A percentile compares a stretch with the other conserved stretches of the same genome.
phyloP scores from a whole-genome alignment of 2,329 filamentous ascomycete species.

The Sporothrix dimorphospora region DNA sequence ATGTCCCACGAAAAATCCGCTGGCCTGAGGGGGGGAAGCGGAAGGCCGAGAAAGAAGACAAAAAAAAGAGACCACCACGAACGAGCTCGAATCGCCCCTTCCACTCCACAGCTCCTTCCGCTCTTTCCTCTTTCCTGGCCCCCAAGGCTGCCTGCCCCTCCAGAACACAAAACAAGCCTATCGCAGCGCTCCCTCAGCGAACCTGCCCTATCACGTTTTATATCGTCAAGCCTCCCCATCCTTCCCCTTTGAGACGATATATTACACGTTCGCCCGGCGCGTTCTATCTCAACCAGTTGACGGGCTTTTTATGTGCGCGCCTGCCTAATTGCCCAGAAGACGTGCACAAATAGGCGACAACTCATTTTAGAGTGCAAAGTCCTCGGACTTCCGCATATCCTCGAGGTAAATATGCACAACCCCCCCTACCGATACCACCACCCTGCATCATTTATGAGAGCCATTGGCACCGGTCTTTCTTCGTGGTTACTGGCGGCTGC shows the following conservation, averaged over 20 bases:
- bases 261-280: not conserved
- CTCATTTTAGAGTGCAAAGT: not conserved
- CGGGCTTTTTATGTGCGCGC: not conserved
- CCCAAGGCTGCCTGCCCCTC: slow-evolving; percentile 7
- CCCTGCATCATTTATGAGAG: not conserved
- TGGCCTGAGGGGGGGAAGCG: slow-evolving; percentile 28
- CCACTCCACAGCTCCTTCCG: slow-evolving; percentile 16
- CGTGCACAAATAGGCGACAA: slow-evolving; percentile 3
- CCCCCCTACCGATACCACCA: slow-evolving; percentile 14
- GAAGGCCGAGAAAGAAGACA: slow-evolving; percentile 17
- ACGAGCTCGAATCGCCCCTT: slow-evolving; percentile 12
- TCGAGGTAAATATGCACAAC: slow-evolving; percentile 14
- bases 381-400: not conserved
- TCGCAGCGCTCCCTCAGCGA: not conserved
- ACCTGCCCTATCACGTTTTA: slow-evolving; percentile 1
- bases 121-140: not conserved
- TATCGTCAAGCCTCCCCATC: not conserved
- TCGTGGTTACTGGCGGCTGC: not conserved
- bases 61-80: slow-evolving; percentile 10
- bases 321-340: not conserved
- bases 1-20: slow-evolving; percentile 45
- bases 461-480: not conserved
- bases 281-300: not conserved
- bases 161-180: not conserved
- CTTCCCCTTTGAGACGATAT: slow-evolving; percentile 8